These are phyloP conservation scores for Vigna nakashimae DNA, from an alignment of 306 rosid species.

Conservation along the genomic window DNA sequence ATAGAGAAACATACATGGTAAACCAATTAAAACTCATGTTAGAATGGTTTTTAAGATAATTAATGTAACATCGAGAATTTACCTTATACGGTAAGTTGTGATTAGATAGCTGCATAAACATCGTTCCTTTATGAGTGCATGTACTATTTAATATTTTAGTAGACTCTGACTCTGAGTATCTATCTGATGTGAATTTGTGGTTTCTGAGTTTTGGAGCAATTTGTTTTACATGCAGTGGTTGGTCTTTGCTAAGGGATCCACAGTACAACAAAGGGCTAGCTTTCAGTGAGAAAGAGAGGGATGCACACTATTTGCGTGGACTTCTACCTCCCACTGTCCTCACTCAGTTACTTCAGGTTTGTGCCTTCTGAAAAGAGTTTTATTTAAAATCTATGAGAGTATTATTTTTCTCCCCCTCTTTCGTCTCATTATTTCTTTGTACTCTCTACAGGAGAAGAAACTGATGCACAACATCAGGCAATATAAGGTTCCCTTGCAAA, in stretches of 20 bases:
- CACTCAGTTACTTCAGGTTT: conserved; percentile 90
- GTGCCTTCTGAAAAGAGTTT: not conserved
- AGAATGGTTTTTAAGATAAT: not conserved
- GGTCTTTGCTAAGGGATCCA: conserved; percentile 90
- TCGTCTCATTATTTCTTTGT: conserved; percentile 24
- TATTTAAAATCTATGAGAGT: not conserved
- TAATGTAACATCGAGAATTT: not conserved
- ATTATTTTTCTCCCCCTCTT: not conserved
- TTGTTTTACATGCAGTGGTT: conserved; percentile 69
- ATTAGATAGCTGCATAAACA: not conserved
- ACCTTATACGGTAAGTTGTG: not conserved
- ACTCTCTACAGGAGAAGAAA: conserved; percentile 71
- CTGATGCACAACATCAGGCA: conserved; percentile 70
- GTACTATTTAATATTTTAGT: not conserved
- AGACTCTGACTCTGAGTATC: not conserved
- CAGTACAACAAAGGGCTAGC: conserved; percentile 96
- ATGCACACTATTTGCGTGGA: conserved; percentile 94
- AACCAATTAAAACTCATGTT: not conserved
- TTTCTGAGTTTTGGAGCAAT: not conserved
- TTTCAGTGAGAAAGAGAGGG: conserved; percentile 91
- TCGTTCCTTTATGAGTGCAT: not conserved
- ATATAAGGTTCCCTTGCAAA: conserved; percentile 86
- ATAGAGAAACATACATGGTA: not conserved
- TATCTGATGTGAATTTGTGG: not conserved
- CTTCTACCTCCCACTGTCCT: conserved; percentile 79